Evolutionary conservation across 768 basidiomycete genomes (phyloP), one percentile per base, ranked within the genome.

Genomic region (Trametes punicea): DNA sequence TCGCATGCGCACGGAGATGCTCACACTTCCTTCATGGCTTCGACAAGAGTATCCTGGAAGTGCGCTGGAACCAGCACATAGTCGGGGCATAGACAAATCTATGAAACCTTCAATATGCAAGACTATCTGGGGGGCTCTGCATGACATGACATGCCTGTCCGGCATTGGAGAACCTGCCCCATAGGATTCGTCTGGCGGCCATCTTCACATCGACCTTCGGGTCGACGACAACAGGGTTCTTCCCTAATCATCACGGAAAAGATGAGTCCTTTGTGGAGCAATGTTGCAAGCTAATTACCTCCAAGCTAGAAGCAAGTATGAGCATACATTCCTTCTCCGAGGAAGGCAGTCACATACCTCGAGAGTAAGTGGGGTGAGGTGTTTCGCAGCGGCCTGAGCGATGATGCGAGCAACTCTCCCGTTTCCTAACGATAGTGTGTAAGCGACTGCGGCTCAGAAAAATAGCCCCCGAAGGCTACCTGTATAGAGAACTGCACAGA

Each of bases 101-200:
- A 81, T 4, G 21, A 20, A 20, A 29, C 8, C 34, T 20, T 46
- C 27, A 47, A 21, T 16, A 33, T n/a, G 4, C 6, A n/a, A n/a
- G n/a, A 6, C 26, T 51, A 9, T 13, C 20, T 6, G 2, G 16
- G n/a, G 26, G 26, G 46, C n/a, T 18, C 30, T 51, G 27, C 2
- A 36, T 11, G 31, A 29, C 8, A 46, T 6, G 4, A 39, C 61
- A 23, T 50, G 73, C 73, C 65, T 75, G 76, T 2, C 92, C 92
- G 0, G 81, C 82, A 62, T 94, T 94, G 33, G 77, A 70, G 44
- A 74, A 71, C 63, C 90, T 90, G n/a, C 90, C 90, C 88, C 89
- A 93, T 31, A 92, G 68, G 40, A 94, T 75, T n/a, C 91, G 78
- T 39, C 77, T 79, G 2, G 88, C 88, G 0, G 85, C 77, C 4